These are phyloP conservation scores for Corymbia calophylla DNA, from an alignment of 441 rosid genomes.

Conservation along the genomic window DNA sequence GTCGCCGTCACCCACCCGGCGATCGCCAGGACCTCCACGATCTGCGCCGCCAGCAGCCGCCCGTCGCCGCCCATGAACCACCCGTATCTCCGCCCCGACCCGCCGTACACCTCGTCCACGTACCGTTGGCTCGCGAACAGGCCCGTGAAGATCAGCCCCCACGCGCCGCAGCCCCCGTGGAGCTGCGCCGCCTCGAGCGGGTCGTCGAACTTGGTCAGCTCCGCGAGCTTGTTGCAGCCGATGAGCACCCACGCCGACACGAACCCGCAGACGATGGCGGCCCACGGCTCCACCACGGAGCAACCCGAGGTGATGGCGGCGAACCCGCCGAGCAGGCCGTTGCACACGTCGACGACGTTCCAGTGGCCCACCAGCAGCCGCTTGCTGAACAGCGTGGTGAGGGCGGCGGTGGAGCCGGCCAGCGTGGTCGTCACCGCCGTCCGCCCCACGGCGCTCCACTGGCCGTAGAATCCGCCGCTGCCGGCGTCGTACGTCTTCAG, in stretches of 20 bases:
- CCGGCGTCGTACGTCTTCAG: background rate
- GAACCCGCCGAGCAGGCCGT: constrained; percentile 10
- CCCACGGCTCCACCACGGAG: constrained; percentile 14
- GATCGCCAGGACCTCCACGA: background rate
- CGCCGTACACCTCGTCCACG: constrained; percentile 5
- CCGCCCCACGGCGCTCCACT: constrained; percentile 8
- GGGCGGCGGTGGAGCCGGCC: constrained; percentile 2
- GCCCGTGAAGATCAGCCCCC: constrained; percentile 9
- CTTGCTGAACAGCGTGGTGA: background rate
- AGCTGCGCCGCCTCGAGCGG: constrained; percentile 10
- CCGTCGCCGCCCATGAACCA: constrained; percentile 6
- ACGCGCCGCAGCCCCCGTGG: constrained; percentile 10
- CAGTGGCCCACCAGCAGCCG: constrained; percentile 5
- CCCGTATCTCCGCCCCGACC: background rate
- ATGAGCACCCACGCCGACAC: constrained; percentile 10
- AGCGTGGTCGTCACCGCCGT: constrained; percentile 13
- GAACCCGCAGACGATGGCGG: constrained; percentile 8
- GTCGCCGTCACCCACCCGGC: constrained; percentile 4
- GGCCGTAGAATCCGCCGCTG: background rate
- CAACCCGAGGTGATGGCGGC: constrained; percentile 10
- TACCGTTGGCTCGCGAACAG: background rate
- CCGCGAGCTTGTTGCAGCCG: background rate
- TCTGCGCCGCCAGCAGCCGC: constrained; percentile 1
- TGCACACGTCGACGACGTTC: constrained; percentile 6
- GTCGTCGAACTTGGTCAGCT: background rate